phyloP scores from a whole-genome alignment of 176 grass and related monocot genomes.

The Oryza glumipatula region DNA sequence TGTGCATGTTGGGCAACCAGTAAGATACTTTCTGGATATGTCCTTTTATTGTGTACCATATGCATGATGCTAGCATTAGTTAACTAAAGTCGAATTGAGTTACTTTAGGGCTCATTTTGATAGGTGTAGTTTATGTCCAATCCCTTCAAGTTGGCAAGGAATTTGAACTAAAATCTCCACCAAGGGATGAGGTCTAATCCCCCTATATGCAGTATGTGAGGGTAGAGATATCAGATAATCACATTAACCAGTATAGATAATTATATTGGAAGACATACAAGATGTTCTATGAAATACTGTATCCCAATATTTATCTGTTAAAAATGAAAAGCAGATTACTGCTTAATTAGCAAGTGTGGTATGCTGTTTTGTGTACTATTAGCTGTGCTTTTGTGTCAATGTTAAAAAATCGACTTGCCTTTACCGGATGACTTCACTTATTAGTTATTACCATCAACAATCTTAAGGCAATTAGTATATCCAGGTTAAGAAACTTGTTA shows the following conservation, averaged over 20 bases:
- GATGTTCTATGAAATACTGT: background rate
- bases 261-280: background rate
- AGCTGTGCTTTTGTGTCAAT: slow-evolving; percentile 3
- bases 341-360: slow-evolving; percentile 4
- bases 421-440: background rate
- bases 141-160: background rate
- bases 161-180: background rate
- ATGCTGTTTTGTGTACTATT: slow-evolving; percentile 24
- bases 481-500: background rate
- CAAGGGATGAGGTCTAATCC: background rate
- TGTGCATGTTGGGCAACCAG: slow-evolving; percentile 75
- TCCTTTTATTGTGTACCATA: slow-evolving; percentile 16
- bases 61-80: background rate
- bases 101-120: slow-evolving; percentile 34
- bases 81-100: slow-evolving; percentile 4
- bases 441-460: slow-evolving; percentile 5
- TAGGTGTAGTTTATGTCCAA: background rate
- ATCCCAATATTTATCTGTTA: slow-evolving; percentile 21
- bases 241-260: background rate
- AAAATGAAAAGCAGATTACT: slow-evolving; percentile 7
- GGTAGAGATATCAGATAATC: background rate
- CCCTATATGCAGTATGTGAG: background rate
- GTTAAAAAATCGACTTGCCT: background rate
- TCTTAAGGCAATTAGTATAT: slow-evolving; percentile 12
- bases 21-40: slow-evolving; percentile 48